These are phyloP conservation scores for Colletotrichum camelliae DNA, from an alignment of 2,329 filamentous ascomycete genomes.

Conservation along the genomic window DNA sequence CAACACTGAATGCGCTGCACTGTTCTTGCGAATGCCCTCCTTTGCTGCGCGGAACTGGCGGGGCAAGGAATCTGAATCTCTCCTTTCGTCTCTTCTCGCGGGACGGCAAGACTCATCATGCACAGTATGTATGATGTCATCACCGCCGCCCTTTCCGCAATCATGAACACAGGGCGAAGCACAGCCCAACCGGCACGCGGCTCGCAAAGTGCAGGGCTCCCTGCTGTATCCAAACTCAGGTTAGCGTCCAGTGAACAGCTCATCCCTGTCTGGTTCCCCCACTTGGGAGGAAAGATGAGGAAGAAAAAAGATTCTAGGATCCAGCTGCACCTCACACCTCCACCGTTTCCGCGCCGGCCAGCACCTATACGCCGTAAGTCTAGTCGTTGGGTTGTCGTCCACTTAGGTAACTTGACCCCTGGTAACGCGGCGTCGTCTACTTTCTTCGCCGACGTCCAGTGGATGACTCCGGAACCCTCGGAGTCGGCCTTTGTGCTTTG, in stretches of 20 bases:
- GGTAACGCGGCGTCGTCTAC: neutral
- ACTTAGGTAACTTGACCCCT: neutral
- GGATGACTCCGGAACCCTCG: conserved; percentile 16
- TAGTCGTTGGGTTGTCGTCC: neutral
- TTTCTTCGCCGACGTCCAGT: neutral
- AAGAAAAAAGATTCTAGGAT: neutral
- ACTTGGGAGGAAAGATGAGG: neutral
- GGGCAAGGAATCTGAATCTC: too few relatives aligned
- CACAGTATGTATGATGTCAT: neutral
- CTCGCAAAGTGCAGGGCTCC: neutral
- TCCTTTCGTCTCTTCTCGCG: neutral
- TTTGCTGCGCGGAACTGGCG: neutral
- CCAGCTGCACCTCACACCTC: neutral
- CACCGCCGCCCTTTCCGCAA: neutral
- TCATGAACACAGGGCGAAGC: neutral
- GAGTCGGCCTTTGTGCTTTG: neutral
- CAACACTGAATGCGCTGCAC: neutral
- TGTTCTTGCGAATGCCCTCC: neutral
- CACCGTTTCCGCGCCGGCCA: neutral
- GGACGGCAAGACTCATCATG: neutral
- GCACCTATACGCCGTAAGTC: neutral
- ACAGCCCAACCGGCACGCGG: neutral
- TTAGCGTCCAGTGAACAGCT: neutral
- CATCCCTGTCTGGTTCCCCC: neutral
- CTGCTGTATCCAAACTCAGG: neutral